Percentiles rank a stretch among this genome's conserved stretches.
These are phyloP conservation scores for Dryas alaskensis DNA, from an alignment of 306 rosid species.

Conservation along the genomic window DNA sequence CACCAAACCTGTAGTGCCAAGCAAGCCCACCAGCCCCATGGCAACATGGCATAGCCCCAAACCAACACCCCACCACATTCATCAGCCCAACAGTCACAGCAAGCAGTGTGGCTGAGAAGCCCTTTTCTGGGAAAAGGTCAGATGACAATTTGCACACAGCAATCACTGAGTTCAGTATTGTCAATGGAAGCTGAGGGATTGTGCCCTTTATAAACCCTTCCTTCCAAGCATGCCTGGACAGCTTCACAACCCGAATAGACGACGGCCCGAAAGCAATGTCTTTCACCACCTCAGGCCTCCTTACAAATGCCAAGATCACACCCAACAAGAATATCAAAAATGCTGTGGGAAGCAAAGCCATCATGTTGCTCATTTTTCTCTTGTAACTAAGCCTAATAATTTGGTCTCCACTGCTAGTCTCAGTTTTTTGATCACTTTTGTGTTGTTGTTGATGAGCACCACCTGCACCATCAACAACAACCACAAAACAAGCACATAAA, in stretches of 20 bases:
- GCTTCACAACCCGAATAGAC: slow-evolving; percentile 39
- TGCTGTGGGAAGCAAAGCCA: slow-evolving; percentile 65
- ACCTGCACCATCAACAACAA: slow-evolving; percentile 62
- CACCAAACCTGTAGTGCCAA: slow-evolving; percentile 80
- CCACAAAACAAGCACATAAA: slow-evolving; percentile 50
- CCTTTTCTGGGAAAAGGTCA: slow-evolving; percentile 46
- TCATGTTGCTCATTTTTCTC: slow-evolving; percentile 26
- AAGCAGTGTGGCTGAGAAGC: slow-evolving; percentile 56
- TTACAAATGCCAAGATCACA: slow-evolving; percentile 16
- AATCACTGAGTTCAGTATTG: too few species aligned
- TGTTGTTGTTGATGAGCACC: slow-evolving; percentile 20
- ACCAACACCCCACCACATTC: slow-evolving; percentile 78
- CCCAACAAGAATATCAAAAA: slow-evolving; percentile 57
- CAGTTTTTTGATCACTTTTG: background rate
- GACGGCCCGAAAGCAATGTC: slow-evolving; percentile 68
- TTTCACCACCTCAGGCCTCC: slow-evolving; percentile 31
- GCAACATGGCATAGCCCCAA: slow-evolving; percentile 78
- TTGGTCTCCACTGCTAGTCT: background rate
- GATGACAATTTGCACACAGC: too few species aligned
- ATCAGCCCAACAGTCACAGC: slow-evolving; percentile 79
- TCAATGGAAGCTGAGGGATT: slow-evolving; percentile 68
- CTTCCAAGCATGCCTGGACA: slow-evolving; percentile 59
- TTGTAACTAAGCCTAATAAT: background rate
- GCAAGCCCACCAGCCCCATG: slow-evolving; percentile 88
- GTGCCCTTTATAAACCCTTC: slow-evolving; percentile 73